These are phyloP conservation scores for Penicillium subrubescens DNA, from an alignment of 495 filamentous ascomycete genomes.

Conservation along the genomic window DNA sequence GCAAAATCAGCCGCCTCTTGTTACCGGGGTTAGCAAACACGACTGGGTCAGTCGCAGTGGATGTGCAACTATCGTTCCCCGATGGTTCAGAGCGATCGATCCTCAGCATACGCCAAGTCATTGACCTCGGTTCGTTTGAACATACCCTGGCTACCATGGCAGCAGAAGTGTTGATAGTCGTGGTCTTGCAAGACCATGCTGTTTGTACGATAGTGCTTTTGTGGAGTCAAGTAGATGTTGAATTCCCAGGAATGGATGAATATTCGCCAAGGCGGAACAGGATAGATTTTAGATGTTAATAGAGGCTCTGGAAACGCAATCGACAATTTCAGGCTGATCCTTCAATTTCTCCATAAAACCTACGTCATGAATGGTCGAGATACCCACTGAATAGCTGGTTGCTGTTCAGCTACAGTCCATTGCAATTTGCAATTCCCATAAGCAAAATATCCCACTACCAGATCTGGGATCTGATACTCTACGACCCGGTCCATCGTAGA, in stretches of 20 bases:
- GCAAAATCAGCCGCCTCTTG: neutral
- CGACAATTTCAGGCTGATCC: neutral
- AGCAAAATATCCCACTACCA: neutral
- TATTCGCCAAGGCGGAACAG: neutral
- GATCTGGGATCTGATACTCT: neutral
- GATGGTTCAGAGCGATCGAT: neutral
- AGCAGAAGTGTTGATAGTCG: neutral
- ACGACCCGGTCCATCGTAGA: neutral
- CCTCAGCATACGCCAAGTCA: neutral
- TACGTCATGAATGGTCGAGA: neutral
- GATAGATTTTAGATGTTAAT: constrained; percentile 12
- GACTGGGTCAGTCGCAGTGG: neutral
- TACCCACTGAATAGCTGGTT: neutral
- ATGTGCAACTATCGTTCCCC: neutral
- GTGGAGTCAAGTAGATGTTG: neutral
- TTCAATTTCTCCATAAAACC: neutral
- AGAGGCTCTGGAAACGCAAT: neutral
- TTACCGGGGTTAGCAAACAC: too few species aligned
- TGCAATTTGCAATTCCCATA: neutral
- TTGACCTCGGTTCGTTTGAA: neutral
- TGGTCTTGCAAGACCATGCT: neutral
- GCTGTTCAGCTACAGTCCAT: neutral
- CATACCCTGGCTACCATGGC: neutral
- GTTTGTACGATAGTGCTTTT: constrained; percentile 8
- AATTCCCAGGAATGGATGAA: neutral